Evolutionary conservation across 2,329 filamentous ascomycete species (phyloP), one percentile per base, ranked within the genome.

Genomic region (Didymella pinodella): DNA sequence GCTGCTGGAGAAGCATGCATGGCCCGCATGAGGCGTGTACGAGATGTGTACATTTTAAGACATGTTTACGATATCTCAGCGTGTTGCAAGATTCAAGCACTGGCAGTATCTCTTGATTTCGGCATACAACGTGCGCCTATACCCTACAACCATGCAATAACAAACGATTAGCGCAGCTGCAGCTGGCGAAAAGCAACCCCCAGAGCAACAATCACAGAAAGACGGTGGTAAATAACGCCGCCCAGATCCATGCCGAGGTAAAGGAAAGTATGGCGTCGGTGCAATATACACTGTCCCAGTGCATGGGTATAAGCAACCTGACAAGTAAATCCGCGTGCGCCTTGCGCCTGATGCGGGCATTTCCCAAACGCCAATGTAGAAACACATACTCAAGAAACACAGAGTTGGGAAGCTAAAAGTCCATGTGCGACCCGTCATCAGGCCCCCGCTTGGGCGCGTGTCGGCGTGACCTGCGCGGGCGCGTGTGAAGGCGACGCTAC

Each of bases 211-310:
- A n/a, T 3, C 16, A 45, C n/a, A 49, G 14, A 48, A 32, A 48
- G 2, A 22, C 4, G 48, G n/a, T 45, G 31, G 18, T 11, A 26
- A 4, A 31, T 41, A 32, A 56, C 53, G 53, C 53, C 52, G 29
- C 46, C 40, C 3, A 10, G 45, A 31, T 26, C 47, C 36, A 34
- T 38, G 28, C 45, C 2, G 22, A 18, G 22, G 32, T 4, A 28
- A 52, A 58, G 55, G 49, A 58, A 58, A 53, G 48, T 44, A 53
- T 38, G n/a, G 44, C 38, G 48, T 51, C 57, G 48, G 54, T 57
- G 65, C 59, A 61, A 56, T 65, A 54, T 68, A 66, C 66, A 68
- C 65, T 68, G 51, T 66, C 61, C 63, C 61, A 65, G 66, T 66
- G 65, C 55, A 63, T 57, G 65, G 66, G 66, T 69, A 68, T 69